A percentile compares a stretch with the other conserved stretches of the same genome.
Evolutionary conservation across 345 rosid species (phyloP).

Genomic region (Hibiscus tridactylites): DNA sequence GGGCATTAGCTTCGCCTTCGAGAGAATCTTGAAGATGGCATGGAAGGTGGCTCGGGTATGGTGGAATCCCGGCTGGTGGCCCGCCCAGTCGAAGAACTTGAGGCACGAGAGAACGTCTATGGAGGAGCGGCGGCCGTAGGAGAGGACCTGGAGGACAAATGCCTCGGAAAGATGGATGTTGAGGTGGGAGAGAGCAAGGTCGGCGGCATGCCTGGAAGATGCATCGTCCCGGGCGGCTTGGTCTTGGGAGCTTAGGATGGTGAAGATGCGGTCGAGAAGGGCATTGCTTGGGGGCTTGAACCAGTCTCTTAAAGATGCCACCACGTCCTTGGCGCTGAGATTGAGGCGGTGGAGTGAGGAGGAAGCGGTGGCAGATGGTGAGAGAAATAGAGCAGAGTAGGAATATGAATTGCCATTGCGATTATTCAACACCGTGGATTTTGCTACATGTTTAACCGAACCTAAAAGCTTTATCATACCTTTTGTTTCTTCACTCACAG

Average conservation of each 20-base stretch:
- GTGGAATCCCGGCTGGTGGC: conserved; percentile 47
- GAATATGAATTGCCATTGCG: not conserved
- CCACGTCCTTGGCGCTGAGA: conserved; percentile 27
- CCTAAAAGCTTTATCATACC: not conserved
- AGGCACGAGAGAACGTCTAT: conserved; percentile 54
- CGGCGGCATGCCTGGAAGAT: conserved; percentile 13
- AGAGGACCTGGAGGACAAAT: conserved; percentile 53
- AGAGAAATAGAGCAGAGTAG: not conserved
- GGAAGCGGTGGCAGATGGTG: not conserved
- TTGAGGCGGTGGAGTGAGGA: not conserved
- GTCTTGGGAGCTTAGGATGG: conserved; percentile 23
- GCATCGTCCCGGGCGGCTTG: conserved; percentile 16
- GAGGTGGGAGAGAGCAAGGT: conserved; percentile 34
- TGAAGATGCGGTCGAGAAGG: conserved; percentile 36
- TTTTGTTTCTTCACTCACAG: not conserved
- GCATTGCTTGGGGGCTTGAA: conserved; percentile 29
- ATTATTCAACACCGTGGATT: not conserved
- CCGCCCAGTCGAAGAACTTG: conserved; percentile 92
- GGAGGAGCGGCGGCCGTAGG: conserved; percentile 25
- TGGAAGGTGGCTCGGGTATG: conserved; percentile 61
- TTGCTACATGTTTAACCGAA: not conserved
- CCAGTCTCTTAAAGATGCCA: conserved; percentile 45
- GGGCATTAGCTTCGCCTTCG: conserved; percentile 33
- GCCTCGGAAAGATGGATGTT: conserved; percentile 44
- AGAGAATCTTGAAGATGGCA: conserved; percentile 66